Base-by-base conservation (phyloP, 2,329 filamentous ascomycete genomes). In the Coniochaeta pulveracea region DNA sequence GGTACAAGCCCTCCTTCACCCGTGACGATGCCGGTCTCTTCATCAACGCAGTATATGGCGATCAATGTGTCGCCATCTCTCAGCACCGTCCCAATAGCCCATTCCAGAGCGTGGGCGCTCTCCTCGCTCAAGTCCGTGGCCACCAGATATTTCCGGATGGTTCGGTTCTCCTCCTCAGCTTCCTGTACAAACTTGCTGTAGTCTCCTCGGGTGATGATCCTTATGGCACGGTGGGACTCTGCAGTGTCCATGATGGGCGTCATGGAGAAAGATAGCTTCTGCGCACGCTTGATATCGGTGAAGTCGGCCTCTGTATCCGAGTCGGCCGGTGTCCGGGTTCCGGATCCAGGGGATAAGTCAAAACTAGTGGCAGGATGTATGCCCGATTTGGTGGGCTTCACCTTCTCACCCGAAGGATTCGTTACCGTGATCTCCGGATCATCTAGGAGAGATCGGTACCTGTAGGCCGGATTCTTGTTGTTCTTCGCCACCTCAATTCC, bases 71-170 rank as follows among this genome's bases (percentile, higher is more conserved):
- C 91, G 6, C 91, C 91, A 46, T 96, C 88, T 31, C 91, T 75
- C 19, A 98, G 66, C 5, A 96, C 86, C 0, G 89, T 96, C 6
- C 91, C 91, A 36, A 98, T 88, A 0, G 89, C 91, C 91, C 91
- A 98, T 55, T 98, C 91, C 19, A 98, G 66, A 2, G 91, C 91
- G 54, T 96, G 93, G 6, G 85, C 84, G 4, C 89, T 88, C 59
- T 98, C 91, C 23, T 91, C 84, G 45, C 88, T 95, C 4, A 96
- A 63, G 55, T 98, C 91, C 0, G 85, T 95, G 3, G 91, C 89
- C n/a, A 95, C 86, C 11, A 98, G 63, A 51, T 96, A 98, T 47
- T 91, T 93, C 34, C 91, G 74, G 39, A 89, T 72, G 34, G 83
- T 75, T 32, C 83, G 76, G 32, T 84, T 69, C 34, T 85, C 84